Conservation (phyloP, 1,284 basidiomycete genomes). For the Sporisorium graminicola region DNA sequence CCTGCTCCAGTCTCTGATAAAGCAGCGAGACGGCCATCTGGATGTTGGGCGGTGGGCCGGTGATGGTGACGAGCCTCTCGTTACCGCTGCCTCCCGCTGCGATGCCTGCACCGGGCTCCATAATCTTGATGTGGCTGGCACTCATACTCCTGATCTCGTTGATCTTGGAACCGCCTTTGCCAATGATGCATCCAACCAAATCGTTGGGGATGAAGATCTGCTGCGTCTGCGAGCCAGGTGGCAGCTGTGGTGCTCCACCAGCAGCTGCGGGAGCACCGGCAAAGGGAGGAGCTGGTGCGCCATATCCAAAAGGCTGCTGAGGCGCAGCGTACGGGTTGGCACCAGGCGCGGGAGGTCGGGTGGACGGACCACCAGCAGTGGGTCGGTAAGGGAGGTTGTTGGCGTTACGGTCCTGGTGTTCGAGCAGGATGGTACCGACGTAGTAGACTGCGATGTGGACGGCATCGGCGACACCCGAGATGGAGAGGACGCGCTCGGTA, state of each 20-base stretch:
- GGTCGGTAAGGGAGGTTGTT: constrained; percentile 70
- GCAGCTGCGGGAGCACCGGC: constrained; percentile 32
- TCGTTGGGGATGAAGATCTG: constrained; percentile 99
- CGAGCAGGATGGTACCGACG: constrained; percentile 94
- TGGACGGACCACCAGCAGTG: constrained; percentile 45
- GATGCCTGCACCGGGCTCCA: constrained; percentile 79
- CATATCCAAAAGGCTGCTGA: constrained; percentile 41
- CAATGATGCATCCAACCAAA: constrained; percentile 97
- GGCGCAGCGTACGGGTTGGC: constrained; percentile 23
- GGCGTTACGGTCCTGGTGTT: constrained; percentile 80
- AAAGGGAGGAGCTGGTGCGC: constrained; percentile 31
- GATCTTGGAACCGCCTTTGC: constrained; percentile 98
- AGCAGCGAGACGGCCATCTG: constrained; percentile 95
- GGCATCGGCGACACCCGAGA: constrained; percentile 98
- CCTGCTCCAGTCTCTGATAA: constrained; percentile 76
- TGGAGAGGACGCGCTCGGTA: constrained; percentile 92
- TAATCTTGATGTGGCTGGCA: constrained; percentile 96
- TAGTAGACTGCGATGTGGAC: constrained; percentile 99
- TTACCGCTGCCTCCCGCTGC: constrained; percentile 70
- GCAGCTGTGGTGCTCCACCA: constrained; percentile 71
- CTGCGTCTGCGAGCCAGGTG: constrained; percentile 82
- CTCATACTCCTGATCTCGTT: constrained; percentile 97
- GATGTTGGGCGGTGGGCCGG: constrained; percentile 89
- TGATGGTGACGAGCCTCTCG: constrained; percentile 71
- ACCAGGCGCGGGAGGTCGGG: constrained; percentile 23